Base-by-base conservation (phyloP, 164 flowering plant species). In the Litsea cubeba region DNA sequence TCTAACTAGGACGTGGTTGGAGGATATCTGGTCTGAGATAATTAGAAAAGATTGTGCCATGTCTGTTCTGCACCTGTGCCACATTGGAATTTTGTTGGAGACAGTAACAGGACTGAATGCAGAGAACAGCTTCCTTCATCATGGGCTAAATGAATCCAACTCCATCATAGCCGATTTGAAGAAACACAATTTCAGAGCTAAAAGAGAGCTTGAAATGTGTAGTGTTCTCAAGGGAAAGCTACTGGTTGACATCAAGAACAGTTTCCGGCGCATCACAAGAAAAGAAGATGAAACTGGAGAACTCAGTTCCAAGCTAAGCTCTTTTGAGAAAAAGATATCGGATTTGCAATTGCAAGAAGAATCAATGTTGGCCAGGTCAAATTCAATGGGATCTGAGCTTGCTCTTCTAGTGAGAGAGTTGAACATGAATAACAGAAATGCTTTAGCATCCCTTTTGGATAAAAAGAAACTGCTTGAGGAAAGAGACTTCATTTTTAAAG, bases 21-120 rank as follows among this genome's bases (percentile, higher is more conserved):
- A 92, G 82, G 93, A 93, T 24, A 76, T 88, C 51, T 95, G 95
- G 95, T 89, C 95, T n/a, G 95, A 93, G 76, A 89, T 92, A 57
- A 82, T 95, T 74, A 80, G 76, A 26, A 93, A 91, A 82, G 99
- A 92, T 74, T 90, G 92, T 83, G 93, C 93, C 62, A 66, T 93
- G 40, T 92, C 98, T 51, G 92, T 90, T 49, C 74, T 95, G 65
- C 97, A 92, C 81, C 88, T 91, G 12, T 95, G 99, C 78, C 97
- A 95, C 81, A 87, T 88, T 84, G 98, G 97, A 26, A 82, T 91
- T 76, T 71, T 95, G 70, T 78, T 91, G 86, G 98, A 95, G 84
- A 83, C 92, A 20, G 91, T 85, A 22, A 88, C 84, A 50, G 91
- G 97, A 35, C 70, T 90, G 75, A 91, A 95, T 84, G 93, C 89